Percentiles rank a stretch among this genome's conserved stretches.
These are phyloP conservation scores for Stemphylium vesicarium DNA, from an alignment of 2,329 filamentous ascomycete genomes.

Conservation along the genomic window DNA sequence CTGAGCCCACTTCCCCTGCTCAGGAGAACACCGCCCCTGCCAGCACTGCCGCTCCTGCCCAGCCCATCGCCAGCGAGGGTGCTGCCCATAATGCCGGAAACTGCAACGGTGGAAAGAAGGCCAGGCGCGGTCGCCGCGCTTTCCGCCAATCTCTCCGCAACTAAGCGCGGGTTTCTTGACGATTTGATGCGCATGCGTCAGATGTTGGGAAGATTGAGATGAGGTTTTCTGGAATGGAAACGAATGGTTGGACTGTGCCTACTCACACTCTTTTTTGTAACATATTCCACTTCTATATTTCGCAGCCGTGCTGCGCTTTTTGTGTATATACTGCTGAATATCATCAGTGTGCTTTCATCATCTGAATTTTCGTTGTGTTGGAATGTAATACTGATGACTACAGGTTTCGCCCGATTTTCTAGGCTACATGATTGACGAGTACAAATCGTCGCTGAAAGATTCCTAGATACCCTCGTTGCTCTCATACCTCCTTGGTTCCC, in stretches of 20 bases:
- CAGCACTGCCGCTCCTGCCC: background rate
- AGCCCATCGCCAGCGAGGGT: background rate
- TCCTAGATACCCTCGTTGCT: no score
- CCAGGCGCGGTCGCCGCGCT: slow-evolving; percentile 8
- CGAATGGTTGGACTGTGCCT: background rate
- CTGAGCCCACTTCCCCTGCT: background rate
- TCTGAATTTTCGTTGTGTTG: background rate
- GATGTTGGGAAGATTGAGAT: background rate
- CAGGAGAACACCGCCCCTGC: background rate
- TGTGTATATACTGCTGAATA: slow-evolving; percentile 2
- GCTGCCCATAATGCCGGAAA: background rate
- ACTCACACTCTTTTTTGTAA: background rate
- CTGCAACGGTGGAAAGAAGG: slow-evolving; percentile 3
- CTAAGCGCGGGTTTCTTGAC: background rate
- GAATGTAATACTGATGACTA: background rate
- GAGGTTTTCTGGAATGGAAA: background rate
- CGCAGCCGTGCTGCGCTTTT: slow-evolving; percentile 7
- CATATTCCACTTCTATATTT: background rate
- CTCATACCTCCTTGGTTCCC: no score
- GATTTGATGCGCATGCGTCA: background rate
- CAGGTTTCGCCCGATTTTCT: no score
- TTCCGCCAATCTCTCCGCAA: slow-evolving; percentile 8
- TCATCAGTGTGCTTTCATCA: background rate
- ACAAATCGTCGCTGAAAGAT: no score
- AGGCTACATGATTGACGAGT: no score